A percentile compares a stretch with the other conserved stretches of the same genome.
phyloP scores from a whole-genome alignment of 352 stramenopile species.

The Phytophthora boehmeriae region DNA sequence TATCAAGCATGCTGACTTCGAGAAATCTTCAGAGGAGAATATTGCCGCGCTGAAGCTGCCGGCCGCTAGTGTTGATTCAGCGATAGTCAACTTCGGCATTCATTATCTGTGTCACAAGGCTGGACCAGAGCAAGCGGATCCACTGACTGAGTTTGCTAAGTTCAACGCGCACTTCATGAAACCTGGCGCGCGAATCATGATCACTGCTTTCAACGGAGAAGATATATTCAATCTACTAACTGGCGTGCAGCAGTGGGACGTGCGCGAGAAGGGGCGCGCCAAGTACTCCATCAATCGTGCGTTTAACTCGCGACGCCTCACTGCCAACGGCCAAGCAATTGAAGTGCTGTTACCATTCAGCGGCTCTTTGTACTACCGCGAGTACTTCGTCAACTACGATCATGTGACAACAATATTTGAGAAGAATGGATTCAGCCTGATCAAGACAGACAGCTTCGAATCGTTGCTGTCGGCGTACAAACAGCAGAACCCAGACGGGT shows the following conservation, averaged over 20 bases:
- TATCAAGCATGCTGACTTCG: neutral
- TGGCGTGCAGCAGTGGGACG: neutral
- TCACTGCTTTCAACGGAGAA: conserved; percentile 2
- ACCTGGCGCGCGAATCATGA: neutral
- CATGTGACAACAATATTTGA: neutral
- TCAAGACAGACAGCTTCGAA: neutral
- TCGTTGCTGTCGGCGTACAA: neutral
- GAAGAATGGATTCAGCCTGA: neutral
- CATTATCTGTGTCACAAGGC: neutral
- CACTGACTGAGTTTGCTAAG: conserved; percentile 2
- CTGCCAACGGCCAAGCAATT: neutral
- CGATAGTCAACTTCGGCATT: conserved; percentile 1
- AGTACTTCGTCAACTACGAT: conserved; percentile 2
- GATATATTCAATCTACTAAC: neutral
- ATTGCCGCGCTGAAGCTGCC: neutral
- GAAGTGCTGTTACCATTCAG: conserved; percentile 2
- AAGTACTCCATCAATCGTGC: neutral
- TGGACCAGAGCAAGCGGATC: neutral
- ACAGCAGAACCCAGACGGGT: neutral
- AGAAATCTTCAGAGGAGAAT: neutral
- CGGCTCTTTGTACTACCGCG: neutral
- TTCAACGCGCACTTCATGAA: neutral
- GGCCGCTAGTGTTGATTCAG: neutral
- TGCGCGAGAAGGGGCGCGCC: neutral
- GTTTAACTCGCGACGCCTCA: neutral